Evolutionary conservation across 2,329 filamentous ascomycete genomes (phyloP).

Genomic region (Colletotrichum endophyticum): DNA sequence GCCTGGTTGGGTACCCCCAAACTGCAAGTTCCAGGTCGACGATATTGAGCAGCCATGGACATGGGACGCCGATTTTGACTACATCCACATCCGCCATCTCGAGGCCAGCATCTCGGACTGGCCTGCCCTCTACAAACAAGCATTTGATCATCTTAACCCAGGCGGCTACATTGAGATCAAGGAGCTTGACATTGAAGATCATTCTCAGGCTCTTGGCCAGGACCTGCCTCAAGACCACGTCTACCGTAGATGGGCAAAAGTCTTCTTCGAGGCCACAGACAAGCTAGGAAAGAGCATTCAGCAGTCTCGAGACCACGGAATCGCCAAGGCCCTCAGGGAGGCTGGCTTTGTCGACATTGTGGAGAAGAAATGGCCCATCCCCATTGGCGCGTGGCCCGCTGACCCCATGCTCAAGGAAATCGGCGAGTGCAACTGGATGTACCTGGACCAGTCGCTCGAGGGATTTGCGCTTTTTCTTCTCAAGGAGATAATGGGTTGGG

Average conservation of each 20-base stretch:
- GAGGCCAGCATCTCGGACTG: conserved; percentile 63
- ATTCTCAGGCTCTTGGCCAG: neutral
- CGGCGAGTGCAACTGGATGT: conserved; percentile 23
- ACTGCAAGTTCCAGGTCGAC: conserved; percentile 40
- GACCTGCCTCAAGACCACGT: neutral
- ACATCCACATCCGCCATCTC: conserved; percentile 64
- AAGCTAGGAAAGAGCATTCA: conserved; percentile 35
- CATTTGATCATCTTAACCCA: conserved; percentile 58
- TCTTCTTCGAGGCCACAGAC: conserved; percentile 30
- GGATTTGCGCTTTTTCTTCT: conserved; percentile 32
- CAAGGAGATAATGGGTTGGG: conserved; percentile 29
- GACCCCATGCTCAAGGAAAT: conserved; percentile 3
- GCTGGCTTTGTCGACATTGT: conserved; percentile 26
- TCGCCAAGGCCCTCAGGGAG: conserved; percentile 23
- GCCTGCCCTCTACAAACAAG: conserved; percentile 53
- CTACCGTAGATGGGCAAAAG: conserved; percentile 27
- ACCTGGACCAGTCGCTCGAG: conserved; percentile 27
- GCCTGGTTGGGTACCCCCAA: conserved; percentile 52
- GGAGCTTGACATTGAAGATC: conserved; percentile 26
- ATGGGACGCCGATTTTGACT: conserved; percentile 54
- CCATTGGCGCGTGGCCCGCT: conserved; percentile 16
- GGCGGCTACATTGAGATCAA: conserved; percentile 51
- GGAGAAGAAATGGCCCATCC: conserved; percentile 20
- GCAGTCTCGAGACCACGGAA: conserved; percentile 22
- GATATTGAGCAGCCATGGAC: conserved; percentile 49